Percentiles rank a stretch among this genome's conserved stretches.
Evolutionary conservation across 2,329 filamentous ascomycete species (phyloP).

Genomic region (Epichloe glyceriae): DNA sequence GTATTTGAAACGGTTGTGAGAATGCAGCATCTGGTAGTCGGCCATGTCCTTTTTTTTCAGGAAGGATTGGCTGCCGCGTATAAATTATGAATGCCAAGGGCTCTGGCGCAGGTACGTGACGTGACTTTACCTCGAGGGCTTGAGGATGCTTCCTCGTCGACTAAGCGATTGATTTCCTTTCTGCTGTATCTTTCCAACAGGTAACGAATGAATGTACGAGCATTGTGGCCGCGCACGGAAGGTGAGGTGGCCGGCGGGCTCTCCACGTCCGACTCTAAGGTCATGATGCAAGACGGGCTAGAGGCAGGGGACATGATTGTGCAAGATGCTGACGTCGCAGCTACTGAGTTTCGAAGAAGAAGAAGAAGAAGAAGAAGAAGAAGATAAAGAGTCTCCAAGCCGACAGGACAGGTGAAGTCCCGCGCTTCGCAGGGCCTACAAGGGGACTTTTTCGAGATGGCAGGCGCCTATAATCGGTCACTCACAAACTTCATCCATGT

Average conservation of each 20-base stretch:
- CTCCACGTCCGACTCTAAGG: constrained; percentile 9
- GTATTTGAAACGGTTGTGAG: not conserved
- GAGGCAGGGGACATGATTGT: constrained; percentile 8
- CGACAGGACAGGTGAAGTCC: not conserved
- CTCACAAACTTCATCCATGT: not conserved
- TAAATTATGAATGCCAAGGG: no score
- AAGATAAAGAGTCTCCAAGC: no score
- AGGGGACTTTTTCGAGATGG: not conserved
- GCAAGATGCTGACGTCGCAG: not conserved
- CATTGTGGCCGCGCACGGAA: constrained; percentile 1
- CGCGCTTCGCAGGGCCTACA: not conserved
- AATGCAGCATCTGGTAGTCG: not conserved
- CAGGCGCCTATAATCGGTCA: not conserved
- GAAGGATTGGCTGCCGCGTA: not conserved
- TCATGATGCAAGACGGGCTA: constrained; percentile 9
- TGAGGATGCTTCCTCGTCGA: constrained; percentile 7
- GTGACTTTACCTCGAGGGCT: not conserved
- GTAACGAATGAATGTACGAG: constrained; percentile 5
- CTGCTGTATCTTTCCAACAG: constrained; percentile 7
- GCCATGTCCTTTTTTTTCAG: not conserved
- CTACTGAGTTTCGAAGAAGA: not conserved
- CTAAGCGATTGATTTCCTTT: constrained; percentile 6
- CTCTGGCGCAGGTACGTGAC: no score
- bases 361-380: not conserved
- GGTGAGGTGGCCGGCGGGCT: constrained; percentile 6